These are phyloP conservation scores for Ramicandelaber brevisporus DNA, from an alignment of 192 early-diverging fungal genomes.

Conservation along the genomic window DNA sequence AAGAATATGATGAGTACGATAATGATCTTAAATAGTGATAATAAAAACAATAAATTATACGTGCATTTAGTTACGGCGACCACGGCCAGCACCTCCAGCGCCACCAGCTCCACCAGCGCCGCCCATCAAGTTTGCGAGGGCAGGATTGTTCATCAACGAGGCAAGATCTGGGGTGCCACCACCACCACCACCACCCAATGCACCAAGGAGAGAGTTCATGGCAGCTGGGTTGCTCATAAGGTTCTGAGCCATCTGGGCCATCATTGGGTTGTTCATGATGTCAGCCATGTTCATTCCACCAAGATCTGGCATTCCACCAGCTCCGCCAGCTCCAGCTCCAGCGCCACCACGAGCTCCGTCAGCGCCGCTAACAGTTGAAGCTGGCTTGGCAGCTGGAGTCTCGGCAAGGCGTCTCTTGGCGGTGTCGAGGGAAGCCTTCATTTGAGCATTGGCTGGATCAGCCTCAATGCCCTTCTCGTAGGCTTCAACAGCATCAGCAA, in stretches of 20 bases:
- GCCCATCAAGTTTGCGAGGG: no score
- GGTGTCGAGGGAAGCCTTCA: slow-evolving; percentile 48
- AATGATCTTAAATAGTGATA: no score
- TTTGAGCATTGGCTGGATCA: slow-evolving; percentile 56
- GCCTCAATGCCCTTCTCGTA: slow-evolving; percentile 73
- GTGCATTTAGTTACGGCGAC: no score
- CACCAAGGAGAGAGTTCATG: no score
- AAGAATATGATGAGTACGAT: no score
- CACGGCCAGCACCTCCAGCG: no score
- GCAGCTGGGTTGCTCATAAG: no score
- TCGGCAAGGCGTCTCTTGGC: slow-evolving; percentile 26
- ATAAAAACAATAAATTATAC: no score
- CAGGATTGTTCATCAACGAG: slow-evolving; percentile 76
- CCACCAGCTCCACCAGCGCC: no score
- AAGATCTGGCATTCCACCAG: slow-evolving; percentile 4
- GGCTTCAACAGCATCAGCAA: slow-evolving; percentile 57
- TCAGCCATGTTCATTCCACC: no score
- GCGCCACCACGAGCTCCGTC: slow-evolving; percentile 7
- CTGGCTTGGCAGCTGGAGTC: not conserved
- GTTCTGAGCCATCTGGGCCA: no score
- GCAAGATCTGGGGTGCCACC: slow-evolving; percentile 52
- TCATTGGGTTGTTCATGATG: no score
- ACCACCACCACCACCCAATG: slow-evolving; percentile 33
- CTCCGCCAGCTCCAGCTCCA: slow-evolving; percentile 10
- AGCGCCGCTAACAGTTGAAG: slow-evolving; percentile 3